Conservation (phyloP, 208 protist species). For the Novymonas esmeraldas region DNA sequence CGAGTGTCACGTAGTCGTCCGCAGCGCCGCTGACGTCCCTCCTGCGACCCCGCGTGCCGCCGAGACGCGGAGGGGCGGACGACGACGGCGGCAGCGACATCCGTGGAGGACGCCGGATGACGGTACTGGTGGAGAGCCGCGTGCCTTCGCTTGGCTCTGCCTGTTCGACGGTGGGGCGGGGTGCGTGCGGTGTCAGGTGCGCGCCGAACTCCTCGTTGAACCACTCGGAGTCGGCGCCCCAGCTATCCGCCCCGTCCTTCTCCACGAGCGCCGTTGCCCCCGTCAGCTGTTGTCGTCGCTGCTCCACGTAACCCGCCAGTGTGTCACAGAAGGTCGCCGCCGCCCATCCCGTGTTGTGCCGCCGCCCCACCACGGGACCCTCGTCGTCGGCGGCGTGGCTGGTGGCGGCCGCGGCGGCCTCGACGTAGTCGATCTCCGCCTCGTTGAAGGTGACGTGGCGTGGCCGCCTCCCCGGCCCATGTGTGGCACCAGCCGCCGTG, state of each 20-base stretch:
- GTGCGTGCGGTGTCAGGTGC: constrained; percentile 15
- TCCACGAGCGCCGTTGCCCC: constrained; percentile 11
- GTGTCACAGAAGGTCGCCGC: no score
- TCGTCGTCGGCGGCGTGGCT: constrained; percentile 8
- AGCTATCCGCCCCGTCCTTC: constrained; percentile 18
- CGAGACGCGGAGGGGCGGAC: background rate
- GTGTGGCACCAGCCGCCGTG: background rate
- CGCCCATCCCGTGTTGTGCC: constrained; percentile 4
- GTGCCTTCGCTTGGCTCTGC: background rate
- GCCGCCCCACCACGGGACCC: constrained; percentile 1
- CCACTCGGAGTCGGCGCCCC: constrained; percentile 70
- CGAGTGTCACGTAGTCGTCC: background rate
- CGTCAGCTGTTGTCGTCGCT: background rate
- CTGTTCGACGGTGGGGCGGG: background rate
- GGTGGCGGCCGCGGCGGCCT: constrained; percentile 3
- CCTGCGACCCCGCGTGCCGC: background rate
- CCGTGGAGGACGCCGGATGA: background rate
- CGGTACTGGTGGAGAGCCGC: background rate
- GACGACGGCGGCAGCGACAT: background rate
- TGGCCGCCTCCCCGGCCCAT: background rate
- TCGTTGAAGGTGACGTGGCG: constrained; percentile 32
- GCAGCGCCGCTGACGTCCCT: background rate
- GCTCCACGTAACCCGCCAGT: no score
- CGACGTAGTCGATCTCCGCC: constrained; percentile 10
- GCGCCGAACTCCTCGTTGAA: constrained; percentile 63